These are phyloP conservation scores for Cercophora sp. DNA, from an alignment of 495 filamentous ascomycete species.

Conservation along the genomic window DNA sequence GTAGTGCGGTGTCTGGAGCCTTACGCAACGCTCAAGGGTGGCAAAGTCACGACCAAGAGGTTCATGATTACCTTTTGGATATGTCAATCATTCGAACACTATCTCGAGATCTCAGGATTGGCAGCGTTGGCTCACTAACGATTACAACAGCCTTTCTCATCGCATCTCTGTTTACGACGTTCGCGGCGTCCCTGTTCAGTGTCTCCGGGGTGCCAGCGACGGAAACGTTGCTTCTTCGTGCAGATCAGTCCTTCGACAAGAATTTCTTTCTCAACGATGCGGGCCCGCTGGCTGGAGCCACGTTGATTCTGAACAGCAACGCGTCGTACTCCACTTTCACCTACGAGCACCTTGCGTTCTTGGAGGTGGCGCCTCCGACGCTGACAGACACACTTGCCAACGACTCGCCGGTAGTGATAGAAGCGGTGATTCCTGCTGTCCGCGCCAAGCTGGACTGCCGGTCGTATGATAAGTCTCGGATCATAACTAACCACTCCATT, in stretches of 20 bases:
- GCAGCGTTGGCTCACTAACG: conserved; percentile 7
- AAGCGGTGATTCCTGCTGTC: conserved; percentile 12
- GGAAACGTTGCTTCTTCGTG: neutral
- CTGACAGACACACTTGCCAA: neutral
- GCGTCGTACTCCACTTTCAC: conserved; percentile 12
- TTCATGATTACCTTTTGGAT: conserved; percentile 11
- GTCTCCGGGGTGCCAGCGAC: neutral
- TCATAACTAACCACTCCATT: conserved; percentile 13
- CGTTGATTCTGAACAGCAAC: conserved; percentile 12
- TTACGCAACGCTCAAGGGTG: neutral
- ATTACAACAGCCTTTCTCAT: conserved; percentile 10
- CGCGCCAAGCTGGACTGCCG: conserved; percentile 8
- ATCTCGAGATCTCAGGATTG: conserved; percentile 1
- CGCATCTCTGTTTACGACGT: conserved; percentile 13
- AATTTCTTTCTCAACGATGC: neutral
- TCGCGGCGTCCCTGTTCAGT: conserved; percentile 17
- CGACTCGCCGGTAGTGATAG: neutral
- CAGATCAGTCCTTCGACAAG: neutral
- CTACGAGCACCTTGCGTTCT: conserved; percentile 14
- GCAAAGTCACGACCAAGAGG: neutral
- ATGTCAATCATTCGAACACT: conserved; percentile 7
- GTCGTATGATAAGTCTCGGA: conserved; percentile 5
- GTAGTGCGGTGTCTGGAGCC: conserved; percentile 8
- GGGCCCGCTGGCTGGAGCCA: neutral
- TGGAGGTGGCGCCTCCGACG: neutral